phyloP scores from a whole-genome alignment of 2,329 filamentous ascomycete genomes.

The Xylariales sp. region DNA sequence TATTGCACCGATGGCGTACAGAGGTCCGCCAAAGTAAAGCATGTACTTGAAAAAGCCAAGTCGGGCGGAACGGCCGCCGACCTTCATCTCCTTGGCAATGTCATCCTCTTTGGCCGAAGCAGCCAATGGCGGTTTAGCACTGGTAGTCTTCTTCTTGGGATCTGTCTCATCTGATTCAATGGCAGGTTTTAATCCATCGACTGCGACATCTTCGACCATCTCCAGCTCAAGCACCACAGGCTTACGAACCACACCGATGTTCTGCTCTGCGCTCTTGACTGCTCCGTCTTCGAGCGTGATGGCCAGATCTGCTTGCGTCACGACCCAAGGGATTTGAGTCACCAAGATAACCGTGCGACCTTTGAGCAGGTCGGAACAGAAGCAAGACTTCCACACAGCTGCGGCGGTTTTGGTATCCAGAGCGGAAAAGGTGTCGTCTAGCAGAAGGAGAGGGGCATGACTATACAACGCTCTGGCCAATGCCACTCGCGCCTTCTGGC shows the following conservation, averaged over 20 bases:
- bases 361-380: conserved; percentile 49
- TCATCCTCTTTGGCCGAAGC: too few relatives aligned
- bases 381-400: conserved; percentile 53
- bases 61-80: conserved; percentile 39
- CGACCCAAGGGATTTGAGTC: conserved; percentile 51
- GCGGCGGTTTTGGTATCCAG: conserved; percentile 55
- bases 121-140: conserved; percentile 28
- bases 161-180: conserved; percentile 12
- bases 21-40: conserved; percentile 42
- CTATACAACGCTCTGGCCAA: conserved; percentile 55
- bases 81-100: conserved; percentile 43
- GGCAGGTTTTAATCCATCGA: conserved; percentile 18
- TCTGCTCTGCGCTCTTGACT: conserved; percentile 34
- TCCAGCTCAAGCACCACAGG: conserved; percentile 37
- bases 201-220: conserved; percentile 27
- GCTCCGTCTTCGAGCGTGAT: conserved; percentile 43
- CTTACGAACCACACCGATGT: conserved; percentile 41
- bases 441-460: conserved; percentile 46
- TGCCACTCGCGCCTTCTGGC: conserved; percentile 52
- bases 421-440: conserved; percentile 58
- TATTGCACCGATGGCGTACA: conserved; percentile 36
- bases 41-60: conserved; percentile 46
- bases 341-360: conserved; percentile 53
- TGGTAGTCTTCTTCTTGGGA: conserved; percentile 24
- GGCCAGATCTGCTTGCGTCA: conserved; percentile 44